Evolutionary conservation across 345 rosid species (phyloP), one percentile per base, ranked within the genome.

Genomic region (Populus ilicifolia): DNA sequence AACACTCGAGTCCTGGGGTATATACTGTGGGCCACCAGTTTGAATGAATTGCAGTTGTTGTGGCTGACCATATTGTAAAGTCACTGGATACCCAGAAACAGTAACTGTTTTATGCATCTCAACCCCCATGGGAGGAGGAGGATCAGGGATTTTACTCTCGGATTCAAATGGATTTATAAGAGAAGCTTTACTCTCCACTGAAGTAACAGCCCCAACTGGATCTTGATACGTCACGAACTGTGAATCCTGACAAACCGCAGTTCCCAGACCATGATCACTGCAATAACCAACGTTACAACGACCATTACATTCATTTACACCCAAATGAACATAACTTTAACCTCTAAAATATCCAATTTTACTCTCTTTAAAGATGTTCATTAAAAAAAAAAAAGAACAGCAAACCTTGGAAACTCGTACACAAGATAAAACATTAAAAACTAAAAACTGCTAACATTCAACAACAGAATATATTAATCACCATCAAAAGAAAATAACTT

Each of bases 21-120:
- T 2, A 74, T 84, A 89, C 73, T 83, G 86, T 21, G 63, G 56
- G 17, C 83, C 69, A 62, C 85, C 84, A 44, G 84, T 65, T 38
- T 74, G 89, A 79, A 87, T 67, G 74, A 75, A 79, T 52, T 82
- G 93, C 65, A 77, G 30, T 21, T 82, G 85, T 52, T 80, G 90
- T 56, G 81, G 86, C 70, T 76, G 87, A 79, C 87, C 86, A 73
- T 80, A 54, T 46, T 82, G 87, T 36, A 75, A 66, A 81, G 79
- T 69, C 66, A 87, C 29, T 3, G 88, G 87, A 88, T 82, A 82
- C 71, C 82, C 88, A 13, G 90, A 80, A 71, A 78, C 77, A 38
- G 81, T 90, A 77, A 83, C 63, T 27, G 86, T 70, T 75, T 61
- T 76, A 72, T 82, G 84, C 62, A 79, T 41, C 56, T 69, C 83